Evolutionary conservation across 176 grass and related monocot species (phyloP).

Genomic region (Hsuehochloa calcarea): DNA sequence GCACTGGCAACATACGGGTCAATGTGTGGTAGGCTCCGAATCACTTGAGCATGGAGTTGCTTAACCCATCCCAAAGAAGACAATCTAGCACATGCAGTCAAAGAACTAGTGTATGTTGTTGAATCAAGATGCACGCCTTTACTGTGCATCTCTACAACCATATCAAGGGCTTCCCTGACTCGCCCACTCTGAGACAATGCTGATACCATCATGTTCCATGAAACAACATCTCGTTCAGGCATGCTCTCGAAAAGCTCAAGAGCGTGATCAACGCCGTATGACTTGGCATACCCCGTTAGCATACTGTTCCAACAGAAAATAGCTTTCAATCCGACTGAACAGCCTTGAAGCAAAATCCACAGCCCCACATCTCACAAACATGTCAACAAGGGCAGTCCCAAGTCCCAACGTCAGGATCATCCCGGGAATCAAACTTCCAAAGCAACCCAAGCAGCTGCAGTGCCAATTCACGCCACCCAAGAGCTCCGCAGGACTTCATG

Average conservation of each 20-base stretch:
- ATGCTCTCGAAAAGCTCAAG: conserved; percentile 72
- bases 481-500: conserved; percentile 68
- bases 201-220: conserved; percentile 91
- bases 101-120: conserved; percentile 74
- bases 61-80: conserved; percentile 60
- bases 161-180: conserved; percentile 53
- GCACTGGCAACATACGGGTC: conserved; percentile 86
- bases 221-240: conserved; percentile 76
- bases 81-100: conserved; percentile 76
- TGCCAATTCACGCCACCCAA: conserved; percentile 49
- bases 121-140: conserved; percentile 68
- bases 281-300: conserved; percentile 61
- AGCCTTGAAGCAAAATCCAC: conserved; percentile 54
- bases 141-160: conserved; percentile 67
- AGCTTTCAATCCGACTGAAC: conserved; percentile 50
- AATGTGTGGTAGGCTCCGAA: conserved; percentile 48
- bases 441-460: conserved; percentile 68
- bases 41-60: conserved; percentile 76
- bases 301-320: conserved; percentile 78
- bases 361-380: conserved; percentile 73
- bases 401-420: conserved; percentile 50
- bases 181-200: conserved; percentile 50
- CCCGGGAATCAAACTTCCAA: conserved; percentile 58
- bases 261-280: conserved; percentile 46
- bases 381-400: conserved; percentile 59